These are phyloP conservation scores for Physcomitrellopsis africana DNA, from an alignment of 225 moss, liverwort and hornwort species.

Conservation along the genomic window DNA sequence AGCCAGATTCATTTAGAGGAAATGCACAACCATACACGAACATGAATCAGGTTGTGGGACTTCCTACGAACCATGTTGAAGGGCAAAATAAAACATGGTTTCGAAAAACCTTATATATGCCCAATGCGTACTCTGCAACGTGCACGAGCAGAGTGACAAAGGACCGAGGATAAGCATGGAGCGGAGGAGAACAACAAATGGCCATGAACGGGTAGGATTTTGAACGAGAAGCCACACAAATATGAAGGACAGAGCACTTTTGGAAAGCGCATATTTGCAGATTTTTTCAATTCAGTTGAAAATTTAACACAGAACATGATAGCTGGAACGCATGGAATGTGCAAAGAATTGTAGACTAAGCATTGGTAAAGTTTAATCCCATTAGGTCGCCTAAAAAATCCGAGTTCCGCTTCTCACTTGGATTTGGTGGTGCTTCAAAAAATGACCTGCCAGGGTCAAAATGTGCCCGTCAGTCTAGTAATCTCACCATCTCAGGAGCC, in stretches of 20 bases:
- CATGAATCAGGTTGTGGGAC: too few species aligned
- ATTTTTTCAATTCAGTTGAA: conserved; percentile 12
- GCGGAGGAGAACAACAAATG: background rate
- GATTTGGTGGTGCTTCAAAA: conserved; percentile 44
- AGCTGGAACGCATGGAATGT: conserved; percentile 17
- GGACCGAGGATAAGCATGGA: too few species aligned
- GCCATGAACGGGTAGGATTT: background rate
- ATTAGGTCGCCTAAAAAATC: conserved; percentile 64
- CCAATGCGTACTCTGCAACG: conserved; percentile 36
- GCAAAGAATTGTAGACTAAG: conserved; percentile 27
- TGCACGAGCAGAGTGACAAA: conserved; percentile 49
- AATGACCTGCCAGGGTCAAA: conserved; percentile 49
- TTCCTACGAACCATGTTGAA: background rate
- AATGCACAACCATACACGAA: too few species aligned
- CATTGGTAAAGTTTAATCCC: conserved; percentile 54
- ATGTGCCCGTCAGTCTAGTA: conserved; percentile 16
- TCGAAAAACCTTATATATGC: background rate
- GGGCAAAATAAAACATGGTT: background rate
- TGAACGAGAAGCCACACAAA: conserved; percentile 1
- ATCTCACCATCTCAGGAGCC: conserved; percentile 14
- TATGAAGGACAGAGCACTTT: background rate
- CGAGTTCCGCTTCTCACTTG: conserved; percentile 47
- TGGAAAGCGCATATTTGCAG: conserved; percentile 13
- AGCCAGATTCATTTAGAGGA: background rate
- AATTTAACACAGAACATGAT: conserved; percentile 9